Evolutionary conservation across 2,329 filamentous ascomycete genomes (phyloP), one percentile per base, ranked within the genome.

Genomic region (Trichophaea hybrida): DNA sequence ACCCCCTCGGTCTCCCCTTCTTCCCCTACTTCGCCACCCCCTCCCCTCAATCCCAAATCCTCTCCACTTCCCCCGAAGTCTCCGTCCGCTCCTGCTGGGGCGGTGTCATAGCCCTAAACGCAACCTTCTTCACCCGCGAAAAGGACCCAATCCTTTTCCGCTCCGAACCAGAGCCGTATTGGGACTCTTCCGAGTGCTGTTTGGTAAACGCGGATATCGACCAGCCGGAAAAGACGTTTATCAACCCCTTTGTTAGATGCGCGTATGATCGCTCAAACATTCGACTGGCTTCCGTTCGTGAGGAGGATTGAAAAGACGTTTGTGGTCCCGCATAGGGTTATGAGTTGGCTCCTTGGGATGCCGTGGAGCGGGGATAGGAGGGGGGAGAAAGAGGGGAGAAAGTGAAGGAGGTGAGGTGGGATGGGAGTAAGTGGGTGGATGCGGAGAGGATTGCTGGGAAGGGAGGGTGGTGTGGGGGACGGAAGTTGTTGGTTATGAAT

Each of bases 1-100:
- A 79, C 65, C 77, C 78, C 33, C 77, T 80, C 37, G 78, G 84
- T 4, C 75, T 85, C 44, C 79, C 82, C 1, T 79, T 83, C 61
- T 89, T 80, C 70, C 85, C 85, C 0, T 85, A 82, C 72, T 85
- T 86, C 70, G 76, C 79, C 4, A 70, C 76, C 12, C 80, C 74
- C 0, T 72, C 72, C n/a, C 81, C 77, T 40, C 76, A 84, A 49
- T 74, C 75, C 4, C 84, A 85, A 69, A 81, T 88, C 15, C 70
- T 86, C 1, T 73, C 73, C 0, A 78, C 80, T 58, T 76, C 70
- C 40, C 80, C 83, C 65, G 79, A 84, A 0, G 84, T 89, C 1
- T 78, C 81, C 6, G 85, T 88, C 1, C 79, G 78, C 66, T 83
- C 82, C 64, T 89, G 86, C 72, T 89, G 85, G 86, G 83, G 84